Percentiles rank a stretch among this genome's conserved stretches.
phyloP scores from a whole-genome alignment of 1,284 basidiomycete genomes.

The Heterobasidion irregulare region DNA sequence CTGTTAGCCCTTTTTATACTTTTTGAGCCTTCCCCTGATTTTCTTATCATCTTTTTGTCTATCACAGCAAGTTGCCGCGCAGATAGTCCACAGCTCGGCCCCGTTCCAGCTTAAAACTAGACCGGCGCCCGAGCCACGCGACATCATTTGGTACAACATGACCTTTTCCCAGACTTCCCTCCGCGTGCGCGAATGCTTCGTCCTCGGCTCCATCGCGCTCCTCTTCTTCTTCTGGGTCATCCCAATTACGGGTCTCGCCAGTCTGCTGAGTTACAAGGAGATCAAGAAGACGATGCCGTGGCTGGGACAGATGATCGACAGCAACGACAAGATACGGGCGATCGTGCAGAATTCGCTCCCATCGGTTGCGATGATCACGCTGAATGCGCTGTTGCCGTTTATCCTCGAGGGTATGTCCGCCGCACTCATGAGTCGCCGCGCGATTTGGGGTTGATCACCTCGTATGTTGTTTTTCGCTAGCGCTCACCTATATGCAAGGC shows the following conservation, averaged over 20 bases:
- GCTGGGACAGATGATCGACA: conserved; percentile 73
- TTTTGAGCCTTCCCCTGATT: neutral
- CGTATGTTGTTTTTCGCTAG: conserved; percentile 25
- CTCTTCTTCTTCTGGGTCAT: conserved; percentile 84
- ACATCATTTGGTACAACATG: conserved; percentile 93
- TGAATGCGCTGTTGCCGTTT: conserved; percentile 89
- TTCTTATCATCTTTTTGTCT: neutral
- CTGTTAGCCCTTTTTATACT: conserved; percentile 44
- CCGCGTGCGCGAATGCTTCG: conserved; percentile 60
- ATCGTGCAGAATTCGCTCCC: conserved; percentile 93
- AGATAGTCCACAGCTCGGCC: conserved; percentile 72
- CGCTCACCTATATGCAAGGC: conserved; percentile 83
- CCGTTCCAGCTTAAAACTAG: conserved; percentile 62
- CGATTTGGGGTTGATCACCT: neutral
- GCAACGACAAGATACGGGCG: conserved; percentile 72
- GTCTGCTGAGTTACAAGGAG: conserved; percentile 83
- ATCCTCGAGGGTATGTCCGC: conserved; percentile 70
- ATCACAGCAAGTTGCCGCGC: conserved; percentile 82
- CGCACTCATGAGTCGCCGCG: neutral
- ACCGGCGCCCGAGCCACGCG: conserved; percentile 89
- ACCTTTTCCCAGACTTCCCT: conserved; percentile 49
- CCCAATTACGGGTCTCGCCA: conserved; percentile 79
- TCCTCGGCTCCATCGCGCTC: conserved; percentile 58
- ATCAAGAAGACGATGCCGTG: conserved; percentile 87
- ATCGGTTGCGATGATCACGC: conserved; percentile 79